phyloP scores from a whole-genome alignment of 2,329 filamentous ascomycete genomes.

The Epichloe sp. region DNA sequence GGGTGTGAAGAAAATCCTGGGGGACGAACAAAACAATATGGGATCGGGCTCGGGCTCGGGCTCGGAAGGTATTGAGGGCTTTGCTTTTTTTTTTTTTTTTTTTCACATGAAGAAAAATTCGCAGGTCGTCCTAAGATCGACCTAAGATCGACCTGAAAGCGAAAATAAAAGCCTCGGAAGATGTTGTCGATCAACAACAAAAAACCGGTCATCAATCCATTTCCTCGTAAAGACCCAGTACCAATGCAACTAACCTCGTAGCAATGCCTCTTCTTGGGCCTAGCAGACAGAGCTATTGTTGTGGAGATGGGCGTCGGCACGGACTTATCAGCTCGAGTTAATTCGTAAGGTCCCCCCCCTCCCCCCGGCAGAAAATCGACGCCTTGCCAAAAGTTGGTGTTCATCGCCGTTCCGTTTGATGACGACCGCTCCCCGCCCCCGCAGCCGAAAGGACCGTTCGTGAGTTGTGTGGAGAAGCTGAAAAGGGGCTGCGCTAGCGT shows the following conservation, averaged over 20 bases:
- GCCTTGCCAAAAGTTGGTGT: no score
- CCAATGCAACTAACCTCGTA: slow-evolving; percentile 5
- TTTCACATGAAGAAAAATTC: background rate
- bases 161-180: slow-evolving; percentile 1
- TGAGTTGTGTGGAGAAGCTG: no score
- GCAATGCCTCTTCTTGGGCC: slow-evolving; percentile 4
- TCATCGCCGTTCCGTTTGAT: no score
- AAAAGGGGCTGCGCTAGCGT: no score
- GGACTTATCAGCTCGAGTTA: background rate
- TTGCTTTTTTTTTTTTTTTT: background rate
- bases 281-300: background rate
- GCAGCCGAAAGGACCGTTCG: no score
- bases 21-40: slow-evolving; percentile 1
- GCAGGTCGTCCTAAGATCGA: background rate
- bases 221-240: background rate
- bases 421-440: no score
- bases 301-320: slow-evolving; percentile 2
- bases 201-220: background rate
- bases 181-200: background rate
- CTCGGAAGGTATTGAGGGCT: no score
- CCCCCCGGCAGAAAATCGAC: no score
- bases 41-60: background rate
- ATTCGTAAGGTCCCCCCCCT: no score
- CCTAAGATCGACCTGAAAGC: background rate
- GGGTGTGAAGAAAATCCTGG: background rate